These are phyloP conservation scores for Botrytis medusae DNA, from an alignment of 2,329 filamentous ascomycete genomes.

Conservation along the genomic window DNA sequence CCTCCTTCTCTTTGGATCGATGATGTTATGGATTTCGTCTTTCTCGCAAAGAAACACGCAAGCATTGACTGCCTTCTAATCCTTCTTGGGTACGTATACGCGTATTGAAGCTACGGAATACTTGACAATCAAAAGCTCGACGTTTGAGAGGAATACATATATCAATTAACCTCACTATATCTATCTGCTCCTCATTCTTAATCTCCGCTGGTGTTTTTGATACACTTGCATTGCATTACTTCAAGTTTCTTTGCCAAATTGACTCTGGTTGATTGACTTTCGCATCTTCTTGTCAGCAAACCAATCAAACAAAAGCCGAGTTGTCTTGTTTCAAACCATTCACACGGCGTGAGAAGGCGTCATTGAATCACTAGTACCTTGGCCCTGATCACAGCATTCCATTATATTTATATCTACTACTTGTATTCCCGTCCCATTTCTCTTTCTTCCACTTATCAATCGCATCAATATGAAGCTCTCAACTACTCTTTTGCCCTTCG, in stretches of 20 bases:
- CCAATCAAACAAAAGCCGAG: neutral
- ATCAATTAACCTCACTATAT: neutral
- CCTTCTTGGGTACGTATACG: neutral
- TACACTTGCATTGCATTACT: neutral
- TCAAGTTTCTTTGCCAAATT: neutral
- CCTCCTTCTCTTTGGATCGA: constrained; percentile 7
- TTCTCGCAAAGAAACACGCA: constrained; percentile 22
- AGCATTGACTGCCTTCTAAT: constrained; percentile 12
- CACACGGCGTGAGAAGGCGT: constrained; percentile 12
- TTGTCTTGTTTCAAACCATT: neutral
- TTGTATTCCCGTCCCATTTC: constrained; percentile 3
- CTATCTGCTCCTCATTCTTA: too few species aligned
- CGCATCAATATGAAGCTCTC: constrained; percentile 41
- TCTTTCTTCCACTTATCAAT: constrained; percentile 5
- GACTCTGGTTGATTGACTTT: neutral
- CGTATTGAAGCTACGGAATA: too few species aligned
- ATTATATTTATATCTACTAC: constrained; percentile 1
- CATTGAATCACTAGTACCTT: constrained; percentile 15
- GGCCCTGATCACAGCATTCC: constrained; percentile 5
- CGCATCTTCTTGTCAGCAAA: neutral
- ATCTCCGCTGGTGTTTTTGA: neutral
- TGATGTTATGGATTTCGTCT: constrained; percentile 25
- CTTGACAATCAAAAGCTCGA: neutral
- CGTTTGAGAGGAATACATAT: neutral
- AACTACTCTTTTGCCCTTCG: constrained; percentile 48